Base-by-base conservation (phyloP, 768 basidiomycete genomes). In the Amanita brunnescens region DNA sequence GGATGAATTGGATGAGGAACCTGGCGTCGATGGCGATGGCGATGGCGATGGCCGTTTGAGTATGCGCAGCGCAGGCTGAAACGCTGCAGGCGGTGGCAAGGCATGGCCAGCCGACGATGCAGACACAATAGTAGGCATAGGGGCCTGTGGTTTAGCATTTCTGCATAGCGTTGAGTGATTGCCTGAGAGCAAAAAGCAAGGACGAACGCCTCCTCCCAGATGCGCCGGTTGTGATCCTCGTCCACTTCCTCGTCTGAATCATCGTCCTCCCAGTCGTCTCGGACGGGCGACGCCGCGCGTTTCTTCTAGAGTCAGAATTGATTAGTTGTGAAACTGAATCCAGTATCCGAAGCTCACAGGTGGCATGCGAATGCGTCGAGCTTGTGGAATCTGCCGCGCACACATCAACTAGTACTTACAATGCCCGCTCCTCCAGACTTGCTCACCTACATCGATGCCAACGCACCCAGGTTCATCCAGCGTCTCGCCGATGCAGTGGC, bases 401-500 rank as follows among this genome's bases (percentile, higher is more conserved):
- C 26, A n/a, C n/a, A n/a, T n/a, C n/a, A 3, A 7, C 26, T 29
- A 29, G 3, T 7, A 29, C 20, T 10, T 20, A 40, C 8, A 10
- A 79, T 79, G 77, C 67, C 76, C 50, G 73, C 73, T n/a, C 77
- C 78, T 20, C 20, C 64, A 20, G 71, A 75, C 47, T 75, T 79
- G 49, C 60, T 77, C 53, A 58, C 69, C 24, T 78, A 67, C 56
- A 73, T 98, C 64, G 82, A 93, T 55, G 62, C 70, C 14, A 81
- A 95, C 58, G 75, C 84, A 49, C 73, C 81, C 46, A 67, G 69
- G 21, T 94, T 93, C 61, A 87, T 98, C 54, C 68, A 82, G 55
- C 78, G 91, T 42, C 81, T 95, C 23, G 71, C 79, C 3, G 77
- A 87, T 32, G 91, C 92, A 14, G 90, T 95, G 47, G 79, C 81